phyloP scores from a whole-genome alignment of 352 stramenopile species.

The Phytophthora nicotianae region DNA sequence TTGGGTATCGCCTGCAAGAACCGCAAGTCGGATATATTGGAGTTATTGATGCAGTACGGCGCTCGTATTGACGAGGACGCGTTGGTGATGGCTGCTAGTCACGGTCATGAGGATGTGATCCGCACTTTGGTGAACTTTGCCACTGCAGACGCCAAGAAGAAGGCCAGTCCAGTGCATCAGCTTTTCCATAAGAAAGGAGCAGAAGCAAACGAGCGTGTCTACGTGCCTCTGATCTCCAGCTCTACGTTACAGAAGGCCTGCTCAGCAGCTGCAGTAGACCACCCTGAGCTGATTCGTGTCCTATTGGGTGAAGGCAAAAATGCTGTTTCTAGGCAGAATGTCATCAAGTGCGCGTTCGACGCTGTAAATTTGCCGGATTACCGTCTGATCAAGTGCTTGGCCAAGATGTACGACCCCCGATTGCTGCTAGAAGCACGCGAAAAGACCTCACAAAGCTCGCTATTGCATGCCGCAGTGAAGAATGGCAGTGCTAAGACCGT shows the following conservation, averaged over 20 bases:
- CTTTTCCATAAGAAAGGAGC: conserved; percentile 43
- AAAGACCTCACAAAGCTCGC: conserved; percentile 48
- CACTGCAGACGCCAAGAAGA: conserved; percentile 33
- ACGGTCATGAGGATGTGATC: conserved; percentile 50
- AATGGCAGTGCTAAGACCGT: conserved; percentile 59
- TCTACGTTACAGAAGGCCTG: conserved; percentile 50
- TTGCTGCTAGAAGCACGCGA: conserved; percentile 54
- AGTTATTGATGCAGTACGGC: conserved; percentile 68
- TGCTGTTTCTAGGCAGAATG: conserved; percentile 29
- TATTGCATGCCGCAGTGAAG: conserved; percentile 71
- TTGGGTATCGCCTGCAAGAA: conserved; percentile 57
- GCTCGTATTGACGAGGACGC: conserved; percentile 66
- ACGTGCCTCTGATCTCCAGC: conserved; percentile 42
- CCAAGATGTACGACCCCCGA: conserved; percentile 48
- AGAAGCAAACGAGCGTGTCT: conserved; percentile 21
- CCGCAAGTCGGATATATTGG: conserved; percentile 50
- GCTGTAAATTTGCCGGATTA: conserved; percentile 52
- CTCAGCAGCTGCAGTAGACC: conserved; percentile 50
- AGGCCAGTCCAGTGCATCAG: conserved; percentile 35
- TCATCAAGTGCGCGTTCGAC: conserved; percentile 56
- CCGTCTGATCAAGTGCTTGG: conserved; percentile 57
- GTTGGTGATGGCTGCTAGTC: conserved; percentile 48
- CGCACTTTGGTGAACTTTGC: conserved; percentile 43
- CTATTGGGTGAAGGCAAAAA: conserved; percentile 60
- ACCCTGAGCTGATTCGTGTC: conserved; percentile 45